Conservation (phyloP, 768 basidiomycete species). For the Royoungia palumana region DNA sequence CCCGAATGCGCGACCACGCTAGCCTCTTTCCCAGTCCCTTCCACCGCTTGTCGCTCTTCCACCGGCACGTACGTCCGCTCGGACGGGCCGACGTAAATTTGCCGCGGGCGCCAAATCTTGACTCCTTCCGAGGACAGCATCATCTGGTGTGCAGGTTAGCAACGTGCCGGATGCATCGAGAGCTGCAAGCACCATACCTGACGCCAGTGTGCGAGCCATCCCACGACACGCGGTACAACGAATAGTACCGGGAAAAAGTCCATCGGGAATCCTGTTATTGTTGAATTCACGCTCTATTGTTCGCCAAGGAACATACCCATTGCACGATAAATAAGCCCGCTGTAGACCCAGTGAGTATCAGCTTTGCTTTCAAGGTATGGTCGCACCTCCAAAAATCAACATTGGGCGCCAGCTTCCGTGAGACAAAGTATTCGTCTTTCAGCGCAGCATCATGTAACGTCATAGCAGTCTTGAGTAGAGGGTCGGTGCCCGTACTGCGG, state of each 20-base stretch:
- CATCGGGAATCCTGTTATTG: constrained; percentile 70
- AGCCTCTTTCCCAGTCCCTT: constrained; percentile 57
- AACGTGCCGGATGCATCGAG: background rate
- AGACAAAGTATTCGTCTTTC: constrained; percentile 87
- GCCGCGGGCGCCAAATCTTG: constrained; percentile 90
- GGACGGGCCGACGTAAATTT: constrained; percentile 75
- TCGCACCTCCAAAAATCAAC: constrained; percentile 78
- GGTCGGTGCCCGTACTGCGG: constrained; percentile 77
- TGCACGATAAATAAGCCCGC: constrained; percentile 86
- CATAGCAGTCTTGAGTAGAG: constrained; percentile 86
- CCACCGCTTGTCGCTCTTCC: constrained; percentile 51
- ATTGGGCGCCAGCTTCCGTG: constrained; percentile 79
- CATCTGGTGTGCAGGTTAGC: constrained; percentile 51
- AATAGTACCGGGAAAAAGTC: constrained; percentile 96
- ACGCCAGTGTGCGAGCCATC: constrained; percentile 92
- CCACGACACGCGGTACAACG: constrained; percentile 87
- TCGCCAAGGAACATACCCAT: constrained; percentile 58
- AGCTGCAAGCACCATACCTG: constrained; percentile 54
- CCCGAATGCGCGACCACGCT: constrained; percentile 69
- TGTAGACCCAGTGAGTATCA: constrained; percentile 24
- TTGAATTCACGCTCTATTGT: background rate
- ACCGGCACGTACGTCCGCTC: constrained; percentile 75
- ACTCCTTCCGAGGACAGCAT: constrained; percentile 88
- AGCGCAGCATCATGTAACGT: constrained; percentile 83
- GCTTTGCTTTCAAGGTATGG: background rate